Base-by-base conservation (phyloP, 805 yeast species). In the Nakazawaea anatomiae region DNA sequence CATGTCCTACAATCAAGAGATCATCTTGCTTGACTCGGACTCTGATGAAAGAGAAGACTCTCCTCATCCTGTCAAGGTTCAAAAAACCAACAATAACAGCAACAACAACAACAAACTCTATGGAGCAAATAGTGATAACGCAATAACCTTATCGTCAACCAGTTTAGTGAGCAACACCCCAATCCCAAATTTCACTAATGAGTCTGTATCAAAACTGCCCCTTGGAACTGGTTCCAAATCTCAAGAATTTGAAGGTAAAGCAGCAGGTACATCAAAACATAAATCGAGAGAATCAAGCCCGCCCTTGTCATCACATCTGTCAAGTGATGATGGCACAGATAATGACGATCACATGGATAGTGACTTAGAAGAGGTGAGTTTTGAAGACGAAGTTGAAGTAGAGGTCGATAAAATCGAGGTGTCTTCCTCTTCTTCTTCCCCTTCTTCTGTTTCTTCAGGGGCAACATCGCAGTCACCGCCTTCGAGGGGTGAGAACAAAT, bases 281-380 rank as follows among this genome's bases (percentile, higher is more conserved):
- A 39, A 18, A 39, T 9, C 11, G 18, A 11, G 14, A 18, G 41
- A 18, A 8, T 39, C 14, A 39, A 39, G 41, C 25, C 27, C 25
- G 25, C 25, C 25, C 25, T 18, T 18, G 25, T 18, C 25, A 18
- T 40, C 43, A 25, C 12, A 10, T 42, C 4, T n/a, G 4, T 6
- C 29, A 5, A 56, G 59, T 38, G 65, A 61, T 46, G 60, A 60
- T 40, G 66, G 59, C 25, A 18, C 25, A 18, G 25, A 18, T 18
- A 18, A 58, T 39, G 65, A 61, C 45, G 60, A 60, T 41, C 66
- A 59, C 38, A 58, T 59, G 36, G 66, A 64, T 47, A 60, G 64
- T 42, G 67, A 64, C 40, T 55, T 61, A 7, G 65, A 62, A 32
- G 65, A 60, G 34, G 34, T 47, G 5, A 40, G 35, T 6, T 28